Evolutionary conservation across 1,284 basidiomycete genomes (phyloP).

Genomic region (Heliocybe sulcata): DNA sequence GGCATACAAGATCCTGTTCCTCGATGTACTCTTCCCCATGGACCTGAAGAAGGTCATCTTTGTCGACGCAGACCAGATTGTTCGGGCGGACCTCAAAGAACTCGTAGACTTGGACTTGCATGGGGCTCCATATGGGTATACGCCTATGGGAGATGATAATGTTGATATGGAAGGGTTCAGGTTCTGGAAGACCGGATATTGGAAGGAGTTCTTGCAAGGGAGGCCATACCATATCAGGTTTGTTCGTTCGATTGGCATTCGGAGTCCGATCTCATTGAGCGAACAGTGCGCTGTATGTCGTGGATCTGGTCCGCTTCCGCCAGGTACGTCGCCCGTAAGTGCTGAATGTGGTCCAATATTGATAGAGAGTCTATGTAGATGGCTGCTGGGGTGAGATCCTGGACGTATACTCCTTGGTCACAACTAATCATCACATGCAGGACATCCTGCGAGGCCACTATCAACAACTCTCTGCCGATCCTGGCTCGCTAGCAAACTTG

Average conservation of each 20-base stretch:
- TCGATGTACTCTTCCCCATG: slow-evolving; percentile 98
- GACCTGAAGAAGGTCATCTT: slow-evolving; percentile 98
- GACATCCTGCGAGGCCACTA: slow-evolving; percentile 92
- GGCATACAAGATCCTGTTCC: slow-evolving; percentile 99
- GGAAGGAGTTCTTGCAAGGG: slow-evolving; percentile 80
- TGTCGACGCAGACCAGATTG: slow-evolving; percentile 97
- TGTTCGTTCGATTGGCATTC: slow-evolving; percentile 9
- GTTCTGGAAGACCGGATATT: slow-evolving; percentile 97
- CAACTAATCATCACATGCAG: slow-evolving; percentile 23
- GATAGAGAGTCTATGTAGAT: slow-evolving; percentile 32
- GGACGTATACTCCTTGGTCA: not conserved
- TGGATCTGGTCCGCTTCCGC: slow-evolving; percentile 94
- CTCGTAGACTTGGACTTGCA: slow-evolving; percentile 87
- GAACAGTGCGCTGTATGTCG: slow-evolving; percentile 85
- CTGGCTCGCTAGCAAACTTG: slow-evolving; percentile 88
- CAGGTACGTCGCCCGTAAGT: slow-evolving; percentile 38
- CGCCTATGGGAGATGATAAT: slow-evolving; percentile 96
- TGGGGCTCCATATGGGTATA: slow-evolving; percentile 90
- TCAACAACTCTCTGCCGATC: slow-evolving; percentile 89
- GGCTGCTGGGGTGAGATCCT: slow-evolving; percentile 66
- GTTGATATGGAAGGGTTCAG: slow-evolving; percentile 95
- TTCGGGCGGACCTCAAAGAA: slow-evolving; percentile 91
- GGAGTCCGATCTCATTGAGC: not conserved
- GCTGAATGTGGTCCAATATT: no score
- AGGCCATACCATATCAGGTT: slow-evolving; percentile 90